Evolutionary conservation across 2,329 filamentous ascomycete species (phyloP), one percentile per base, ranked within the genome.

Genomic region (Fusarium tuaranense): DNA sequence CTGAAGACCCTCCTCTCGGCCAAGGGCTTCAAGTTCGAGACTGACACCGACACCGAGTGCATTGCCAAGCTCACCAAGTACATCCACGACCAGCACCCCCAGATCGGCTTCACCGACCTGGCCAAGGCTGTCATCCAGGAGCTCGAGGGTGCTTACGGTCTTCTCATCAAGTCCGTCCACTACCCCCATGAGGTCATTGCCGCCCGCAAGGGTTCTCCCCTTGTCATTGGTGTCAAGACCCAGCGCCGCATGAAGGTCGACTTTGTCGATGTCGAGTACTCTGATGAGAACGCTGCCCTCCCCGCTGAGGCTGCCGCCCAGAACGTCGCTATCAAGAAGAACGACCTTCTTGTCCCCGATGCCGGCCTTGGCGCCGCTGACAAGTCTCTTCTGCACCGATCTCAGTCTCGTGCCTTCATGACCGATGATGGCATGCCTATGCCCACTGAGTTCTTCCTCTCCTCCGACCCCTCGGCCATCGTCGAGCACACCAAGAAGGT

Each of bases 401-500:
- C 97, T 64, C 97, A 99, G 87, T 99, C 97, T 55, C 95, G 97
- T 78, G 97, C 97, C 75, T 99, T 99, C 90, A 94, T 99, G 88
- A 98, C 96, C 66, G 97, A 99, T 82, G 97, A 99, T 85, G 97
- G 97, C 84, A 93, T 95, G 84, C 97, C 97, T 78, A 97, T 98
- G 91, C 96, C 97, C 74, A 96, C 96, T 80, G 97, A 99, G 86
- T 99, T 99, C 89, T 99, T 98, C 92, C 91, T 99, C 78, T 99
- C 97, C 69, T 99, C 97, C 69, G 97, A 99, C 86, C 97, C 97
- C 20, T 98, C 97, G 48, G 96, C 97, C 81, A 98, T 99, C 81
- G 94, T 99, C 78, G 97, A 99, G 89, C 97, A 99, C 90, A 99
- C 97, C 84, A 99, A 99, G 92, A 99, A 98, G 91, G 97, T 99